Base-by-base conservation (phyloP, 1,284 basidiomycete species). In the Papiliotrema nemorosa region DNA sequence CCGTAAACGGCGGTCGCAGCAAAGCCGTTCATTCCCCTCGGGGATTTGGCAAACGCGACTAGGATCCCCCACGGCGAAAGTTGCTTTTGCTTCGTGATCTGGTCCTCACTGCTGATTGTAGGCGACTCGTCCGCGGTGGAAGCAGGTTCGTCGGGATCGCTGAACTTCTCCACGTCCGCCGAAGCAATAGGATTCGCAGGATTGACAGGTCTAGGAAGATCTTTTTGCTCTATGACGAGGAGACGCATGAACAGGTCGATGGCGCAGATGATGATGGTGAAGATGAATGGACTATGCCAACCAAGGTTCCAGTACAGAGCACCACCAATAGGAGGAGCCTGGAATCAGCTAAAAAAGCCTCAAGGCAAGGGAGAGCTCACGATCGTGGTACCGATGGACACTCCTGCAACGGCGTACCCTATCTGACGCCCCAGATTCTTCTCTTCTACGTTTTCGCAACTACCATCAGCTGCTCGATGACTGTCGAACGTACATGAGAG, bases 281-380 rank as follows among this genome's bases (percentile, higher is more conserved):
- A 86, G 44, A 90, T 79, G 66, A 87, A 86, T 1, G 88, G 87
- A 2, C 80, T 84, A 34, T 83, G 79, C 72, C 83, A 87, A 3
- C 85, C 88, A 62, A 87, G 84, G 3, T 74, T 76, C 22, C 74
- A 63, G 67, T 84, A 88, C 5, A 90, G 70, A 2, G 78, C 77
- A 12, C 87, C 87, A 16, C 86, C 85, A 2, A 84, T 79, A 0
- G 87, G 84, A 2, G 86, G 85, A 2, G 66, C 67, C 57, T 64
- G 37, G 12, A n/a, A 20, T 13, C 20, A 37, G 16, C 16, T 9
- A 24, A 38, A 14, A 24, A 4, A 33, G 29, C 6, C 20, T 13
- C 38, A 10, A 31, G 24, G 13, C 44, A 16, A 45, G 29, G 16
- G 83, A 27, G 82, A 72, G 26, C 85, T 73, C 44, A 62, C 62